Base-by-base conservation (phyloP, 805 yeast genomes). In the Jamesozyma piceae region DNA sequence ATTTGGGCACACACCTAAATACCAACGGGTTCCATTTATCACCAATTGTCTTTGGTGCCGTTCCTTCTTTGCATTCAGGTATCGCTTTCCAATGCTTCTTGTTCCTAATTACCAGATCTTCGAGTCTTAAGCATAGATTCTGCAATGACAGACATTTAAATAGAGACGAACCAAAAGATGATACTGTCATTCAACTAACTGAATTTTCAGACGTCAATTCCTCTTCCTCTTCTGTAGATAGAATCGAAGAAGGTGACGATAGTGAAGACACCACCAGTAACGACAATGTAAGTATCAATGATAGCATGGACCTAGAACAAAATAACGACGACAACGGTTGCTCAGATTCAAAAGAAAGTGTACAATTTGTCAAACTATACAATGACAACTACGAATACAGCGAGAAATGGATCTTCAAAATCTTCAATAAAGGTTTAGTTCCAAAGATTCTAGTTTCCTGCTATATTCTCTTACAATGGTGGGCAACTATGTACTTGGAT, bases 401-500 rank as follows among this genome's bases (percentile, higher is more conserved):
- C 11, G 39, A 39, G n/a, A 49, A 35, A 40, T 54, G 60, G 57
- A 46, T 52, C 24, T 54, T 51, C 33, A 46, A 40, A 18, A 26
- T 57, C 13, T 50, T 58, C 38, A 55, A 58, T 43, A 45, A 45
- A 11, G 60, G 58, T 3, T 27, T 55, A 8, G 26, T 58, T 15
- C 61, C 64, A 8, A 56, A 57, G 47, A 15, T 65, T 4, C 48
- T 69, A 1, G 71, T 69, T 18, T 52, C 71, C 4, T 29, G 47
- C 0, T 80, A 73, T 57, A 74, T 80, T 6, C 44, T 66, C 2
- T 54, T 76, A 28, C 86, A 80, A 55, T 78, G 86, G 82, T 81
- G 86, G 85, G 76, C 84, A 20, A 77, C 85, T 2, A 76, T 80
- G 63, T 81, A 81, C 52, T 58, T 81, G 44, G 86, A 80, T 55